Evolutionary conservation across 306 rosid species (phyloP).

Genomic region (Vigna nakashimae): DNA sequence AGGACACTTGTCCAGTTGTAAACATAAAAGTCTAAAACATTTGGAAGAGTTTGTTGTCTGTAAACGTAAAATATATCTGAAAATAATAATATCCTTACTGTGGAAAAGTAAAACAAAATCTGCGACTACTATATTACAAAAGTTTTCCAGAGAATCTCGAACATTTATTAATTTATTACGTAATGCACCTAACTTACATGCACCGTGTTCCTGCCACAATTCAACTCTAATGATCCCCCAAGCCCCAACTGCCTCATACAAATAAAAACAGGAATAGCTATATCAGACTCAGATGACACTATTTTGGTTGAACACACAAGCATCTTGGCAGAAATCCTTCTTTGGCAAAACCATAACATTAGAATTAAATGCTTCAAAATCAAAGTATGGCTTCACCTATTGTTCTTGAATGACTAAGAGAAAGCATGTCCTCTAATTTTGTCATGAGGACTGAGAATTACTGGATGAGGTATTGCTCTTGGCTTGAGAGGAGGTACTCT

Average conservation of each 20-base stretch:
- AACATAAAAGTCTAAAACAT: not conserved
- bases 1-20: constrained; percentile 32
- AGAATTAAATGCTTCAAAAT: constrained; percentile 33
- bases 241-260: not conserved
- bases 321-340: constrained; percentile 24
- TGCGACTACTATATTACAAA: not conserved
- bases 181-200: constrained; percentile 13
- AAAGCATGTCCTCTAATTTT: constrained; percentile 25
- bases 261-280: constrained; percentile 4
- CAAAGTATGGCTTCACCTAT: not conserved
- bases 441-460: constrained; percentile 35
- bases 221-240: not conserved
- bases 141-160: not conserved
- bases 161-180: not conserved
- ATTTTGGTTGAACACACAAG: constrained; percentile 42
- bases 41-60: not conserved
- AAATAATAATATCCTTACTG: not conserved
- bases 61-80: not conserved
- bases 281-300: constrained; percentile 21
- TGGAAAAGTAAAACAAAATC: not conserved
- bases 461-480: constrained; percentile 45
- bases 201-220: not conserved
- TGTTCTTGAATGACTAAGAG: constrained; percentile 7
- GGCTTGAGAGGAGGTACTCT: constrained; percentile 56
- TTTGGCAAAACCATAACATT: constrained; percentile 20